phyloP scores from a whole-genome alignment of 805 yeast species.

The Cyberlindnera petersonii region DNA sequence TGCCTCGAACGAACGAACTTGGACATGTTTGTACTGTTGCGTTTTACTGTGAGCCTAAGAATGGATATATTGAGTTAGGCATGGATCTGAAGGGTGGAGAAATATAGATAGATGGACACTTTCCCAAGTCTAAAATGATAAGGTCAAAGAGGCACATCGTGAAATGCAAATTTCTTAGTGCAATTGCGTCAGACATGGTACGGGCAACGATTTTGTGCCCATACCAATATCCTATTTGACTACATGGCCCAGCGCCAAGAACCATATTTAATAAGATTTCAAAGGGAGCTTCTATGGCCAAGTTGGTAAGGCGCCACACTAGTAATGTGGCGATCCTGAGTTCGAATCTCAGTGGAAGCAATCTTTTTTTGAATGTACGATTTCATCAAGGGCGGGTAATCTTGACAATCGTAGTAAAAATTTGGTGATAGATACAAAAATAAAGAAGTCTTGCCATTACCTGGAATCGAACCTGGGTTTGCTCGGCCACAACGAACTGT shows the following conservation, averaged over 20 bases:
- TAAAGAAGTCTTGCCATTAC: slow-evolving; percentile 49
- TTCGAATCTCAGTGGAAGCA: slow-evolving; percentile 71
- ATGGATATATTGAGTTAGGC: too few relatives aligned
- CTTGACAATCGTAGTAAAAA: background rate
- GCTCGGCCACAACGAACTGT: slow-evolving; percentile 71
- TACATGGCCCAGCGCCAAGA: too few relatives aligned
- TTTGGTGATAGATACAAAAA: background rate
- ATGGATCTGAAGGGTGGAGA: too few relatives aligned
- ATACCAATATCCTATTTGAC: too few relatives aligned
- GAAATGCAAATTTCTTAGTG: slow-evolving; percentile 10
- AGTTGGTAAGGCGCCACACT: slow-evolving; percentile 81
- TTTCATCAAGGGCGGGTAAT: background rate
- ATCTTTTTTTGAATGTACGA: slow-evolving; percentile 19
- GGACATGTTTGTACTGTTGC: background rate
- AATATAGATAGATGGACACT: too few relatives aligned
- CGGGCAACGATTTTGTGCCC: slow-evolving; percentile 1
- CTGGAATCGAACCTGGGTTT: slow-evolving; percentile 75
- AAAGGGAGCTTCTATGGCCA: slow-evolving; percentile 45
- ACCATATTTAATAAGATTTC: background rate
- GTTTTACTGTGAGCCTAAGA: too few relatives aligned
- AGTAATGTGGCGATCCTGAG: slow-evolving; percentile 81
- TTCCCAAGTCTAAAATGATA: too few relatives aligned
- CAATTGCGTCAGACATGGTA: slow-evolving; percentile 7
- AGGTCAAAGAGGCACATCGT: too few relatives aligned
- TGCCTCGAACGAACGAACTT: slow-evolving; percentile 1